Percentiles rank a stretch among this genome's conserved stretches.
Conservation (phyloP, 140 eudicot species). For the Oenanthe javanica region DNA sequence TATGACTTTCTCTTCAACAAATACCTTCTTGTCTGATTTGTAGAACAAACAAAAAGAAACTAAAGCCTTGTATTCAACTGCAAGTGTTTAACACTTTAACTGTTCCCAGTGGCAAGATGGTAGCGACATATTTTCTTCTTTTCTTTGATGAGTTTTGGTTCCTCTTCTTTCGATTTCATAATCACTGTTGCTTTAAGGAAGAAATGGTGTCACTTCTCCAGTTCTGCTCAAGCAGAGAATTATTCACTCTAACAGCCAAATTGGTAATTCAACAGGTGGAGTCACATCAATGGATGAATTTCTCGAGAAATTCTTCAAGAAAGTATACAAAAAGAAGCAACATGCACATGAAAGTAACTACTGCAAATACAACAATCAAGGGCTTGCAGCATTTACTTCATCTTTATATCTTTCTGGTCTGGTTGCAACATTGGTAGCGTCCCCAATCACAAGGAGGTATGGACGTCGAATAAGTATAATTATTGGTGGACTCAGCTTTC, state of each 20-base stretch:
- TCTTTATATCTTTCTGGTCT: constrained; percentile 81
- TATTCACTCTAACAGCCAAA: background rate
- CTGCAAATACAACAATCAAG: constrained; percentile 87
- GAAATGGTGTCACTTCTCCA: background rate
- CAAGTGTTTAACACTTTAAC: too few species aligned
- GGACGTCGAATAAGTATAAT: constrained; percentile 87
- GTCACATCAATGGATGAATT: constrained; percentile 95
- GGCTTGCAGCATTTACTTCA: constrained; percentile 85
- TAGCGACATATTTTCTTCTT: too few species aligned
- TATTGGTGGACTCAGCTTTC: constrained; percentile 66
- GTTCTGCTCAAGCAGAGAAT: background rate
- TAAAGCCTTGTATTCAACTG: too few species aligned
- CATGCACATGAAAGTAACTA: constrained; percentile 85
- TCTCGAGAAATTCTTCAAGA: constrained; percentile 58
- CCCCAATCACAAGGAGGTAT: constrained; percentile 53
- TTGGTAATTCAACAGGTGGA: constrained; percentile 51
- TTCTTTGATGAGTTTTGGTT: background rate
- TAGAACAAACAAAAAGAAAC: too few species aligned
- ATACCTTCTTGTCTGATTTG: too few species aligned
- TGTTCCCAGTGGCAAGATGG: too few species aligned
- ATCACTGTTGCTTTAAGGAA: background rate
- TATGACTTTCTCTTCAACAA: background rate
- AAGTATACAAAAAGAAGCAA: constrained; percentile 47
- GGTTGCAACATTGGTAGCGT: constrained; percentile 70
- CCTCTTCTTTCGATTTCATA: background rate